These are phyloP conservation scores for Pyrenula aspistea DNA, from an alignment of 495 filamentous ascomycete species.

Conservation along the genomic window DNA sequence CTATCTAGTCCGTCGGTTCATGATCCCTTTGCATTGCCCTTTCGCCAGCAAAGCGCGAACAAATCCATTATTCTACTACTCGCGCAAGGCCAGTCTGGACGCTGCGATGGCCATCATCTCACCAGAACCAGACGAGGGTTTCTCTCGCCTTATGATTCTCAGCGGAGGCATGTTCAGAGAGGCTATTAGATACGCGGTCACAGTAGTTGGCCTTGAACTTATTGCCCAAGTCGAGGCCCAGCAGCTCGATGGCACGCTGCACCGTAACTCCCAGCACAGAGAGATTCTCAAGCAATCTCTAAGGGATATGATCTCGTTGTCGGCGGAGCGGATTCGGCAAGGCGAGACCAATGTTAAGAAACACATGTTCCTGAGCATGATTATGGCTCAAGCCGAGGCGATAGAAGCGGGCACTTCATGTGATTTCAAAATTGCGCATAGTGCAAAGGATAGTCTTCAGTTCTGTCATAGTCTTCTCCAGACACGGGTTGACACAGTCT, in stretches of 20 bases:
- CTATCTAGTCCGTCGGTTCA: slow-evolving; percentile 35
- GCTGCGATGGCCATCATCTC: slow-evolving; percentile 33
- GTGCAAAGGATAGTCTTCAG: slow-evolving; percentile 16
- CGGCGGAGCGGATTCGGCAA: slow-evolving; percentile 24
- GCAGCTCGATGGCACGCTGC: no score
- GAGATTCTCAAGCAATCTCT: slow-evolving; percentile 25
- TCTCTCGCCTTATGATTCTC: slow-evolving; percentile 21
- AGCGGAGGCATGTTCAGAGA: slow-evolving; percentile 40
- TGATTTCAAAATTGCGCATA: slow-evolving; percentile 12
- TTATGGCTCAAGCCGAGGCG: slow-evolving; percentile 26
- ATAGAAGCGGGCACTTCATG: slow-evolving; percentile 11
- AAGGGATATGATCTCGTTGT: slow-evolving; percentile 18
- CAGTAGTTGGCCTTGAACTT: slow-evolving; percentile 27
- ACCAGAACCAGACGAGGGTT: slow-evolving; percentile 15
- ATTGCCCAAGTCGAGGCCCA: slow-evolving; percentile 18
- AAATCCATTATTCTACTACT: slow-evolving; percentile 42
- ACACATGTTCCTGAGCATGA: slow-evolving; percentile 32
- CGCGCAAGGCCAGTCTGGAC: slow-evolving; percentile 41
- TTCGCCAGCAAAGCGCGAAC: slow-evolving; percentile 35
- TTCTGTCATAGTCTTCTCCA: no score
- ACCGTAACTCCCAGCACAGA: no score
- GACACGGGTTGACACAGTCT: no score
- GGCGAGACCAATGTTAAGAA: slow-evolving; percentile 41
- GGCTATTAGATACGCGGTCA: slow-evolving; percentile 19
- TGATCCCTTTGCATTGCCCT: slow-evolving; percentile 39